Evolutionary conservation across 768 basidiomycete genomes (phyloP).

Genomic region (Leccinum disarticulatum): DNA sequence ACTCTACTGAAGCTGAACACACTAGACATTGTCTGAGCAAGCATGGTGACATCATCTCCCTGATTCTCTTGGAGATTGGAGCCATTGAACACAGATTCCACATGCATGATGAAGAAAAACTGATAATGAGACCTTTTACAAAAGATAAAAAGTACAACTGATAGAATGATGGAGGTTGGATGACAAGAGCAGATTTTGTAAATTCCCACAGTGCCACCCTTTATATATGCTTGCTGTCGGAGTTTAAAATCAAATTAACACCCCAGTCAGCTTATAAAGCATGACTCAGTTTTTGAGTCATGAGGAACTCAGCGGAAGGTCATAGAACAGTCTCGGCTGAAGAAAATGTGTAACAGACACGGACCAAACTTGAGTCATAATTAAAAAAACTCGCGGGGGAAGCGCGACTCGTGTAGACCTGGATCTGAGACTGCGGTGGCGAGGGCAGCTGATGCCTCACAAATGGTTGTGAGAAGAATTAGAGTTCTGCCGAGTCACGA

Average conservation of each 20-base stretch:
- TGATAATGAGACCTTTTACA: background rate
- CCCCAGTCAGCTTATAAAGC: constrained; percentile 7
- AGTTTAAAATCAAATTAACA: constrained; percentile 10
- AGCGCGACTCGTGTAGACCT: background rate
- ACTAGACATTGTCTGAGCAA: background rate
- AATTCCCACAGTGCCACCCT: background rate
- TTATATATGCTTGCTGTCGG: constrained; percentile 16
- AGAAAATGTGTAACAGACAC: background rate
- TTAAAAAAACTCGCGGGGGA: background rate
- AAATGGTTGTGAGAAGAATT: constrained; percentile 12
- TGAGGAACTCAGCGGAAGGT: too few relatives aligned
- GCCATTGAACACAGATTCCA: background rate
- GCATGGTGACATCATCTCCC: background rate
- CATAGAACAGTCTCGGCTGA: background rate
- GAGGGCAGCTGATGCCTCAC: background rate
- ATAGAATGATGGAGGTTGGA: constrained; percentile 1
- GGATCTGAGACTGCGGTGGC: background rate
- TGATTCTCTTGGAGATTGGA: background rate
- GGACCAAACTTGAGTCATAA: background rate
- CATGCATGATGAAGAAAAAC: constrained; percentile 10
- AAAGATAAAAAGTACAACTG: background rate
- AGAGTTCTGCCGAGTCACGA: constrained; percentile 16
- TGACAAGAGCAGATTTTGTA: background rate
- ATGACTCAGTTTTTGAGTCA: background rate
- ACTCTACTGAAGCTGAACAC: background rate